phyloP scores from a whole-genome alignment of 2,329 filamentous ascomycete species.

The Scedosporium dehoogii region DNA sequence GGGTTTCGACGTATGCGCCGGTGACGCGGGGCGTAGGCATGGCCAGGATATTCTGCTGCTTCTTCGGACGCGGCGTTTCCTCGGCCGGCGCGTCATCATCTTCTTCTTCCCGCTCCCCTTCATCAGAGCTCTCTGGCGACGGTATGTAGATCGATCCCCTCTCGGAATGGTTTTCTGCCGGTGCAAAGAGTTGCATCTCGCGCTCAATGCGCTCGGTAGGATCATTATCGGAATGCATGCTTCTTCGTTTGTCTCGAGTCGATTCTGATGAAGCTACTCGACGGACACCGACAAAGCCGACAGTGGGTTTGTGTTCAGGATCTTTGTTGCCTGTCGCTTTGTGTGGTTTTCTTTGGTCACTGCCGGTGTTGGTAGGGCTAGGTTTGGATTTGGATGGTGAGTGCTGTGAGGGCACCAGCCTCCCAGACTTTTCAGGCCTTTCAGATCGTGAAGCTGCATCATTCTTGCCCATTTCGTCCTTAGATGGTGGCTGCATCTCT shows the following conservation, averaged over 20 bases:
- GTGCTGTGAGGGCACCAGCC: neutral
- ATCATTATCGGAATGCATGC: slow-evolving; percentile 40
- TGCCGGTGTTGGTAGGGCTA: slow-evolving; percentile 12
- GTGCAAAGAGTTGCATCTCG: slow-evolving; percentile 47
- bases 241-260: slow-evolving; percentile 36
- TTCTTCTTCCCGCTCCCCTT: slow-evolving; percentile 50
- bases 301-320: slow-evolving; percentile 23
- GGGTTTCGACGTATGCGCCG: slow-evolving; percentile 49
- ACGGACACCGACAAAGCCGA: slow-evolving; percentile 36
- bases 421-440: no score
- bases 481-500: slow-evolving; percentile 11
- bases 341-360: neutral
- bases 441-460: no score
- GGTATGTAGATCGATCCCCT: slow-evolving; percentile 41
- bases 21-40: slow-evolving; percentile 44
- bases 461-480: no score
- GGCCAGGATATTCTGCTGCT: slow-evolving; percentile 30
- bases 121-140: slow-evolving; percentile 26
- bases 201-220: slow-evolving; percentile 46
- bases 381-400: neutral
- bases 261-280: slow-evolving; percentile 36
- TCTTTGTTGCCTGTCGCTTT: slow-evolving; percentile 11
- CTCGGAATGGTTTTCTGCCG: slow-evolving; percentile 44
- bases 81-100: slow-evolving; percentile 48
- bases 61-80: slow-evolving; percentile 37